phyloP scores from a whole-genome alignment of 805 yeast species.

The Saturnispora galanensis region DNA sequence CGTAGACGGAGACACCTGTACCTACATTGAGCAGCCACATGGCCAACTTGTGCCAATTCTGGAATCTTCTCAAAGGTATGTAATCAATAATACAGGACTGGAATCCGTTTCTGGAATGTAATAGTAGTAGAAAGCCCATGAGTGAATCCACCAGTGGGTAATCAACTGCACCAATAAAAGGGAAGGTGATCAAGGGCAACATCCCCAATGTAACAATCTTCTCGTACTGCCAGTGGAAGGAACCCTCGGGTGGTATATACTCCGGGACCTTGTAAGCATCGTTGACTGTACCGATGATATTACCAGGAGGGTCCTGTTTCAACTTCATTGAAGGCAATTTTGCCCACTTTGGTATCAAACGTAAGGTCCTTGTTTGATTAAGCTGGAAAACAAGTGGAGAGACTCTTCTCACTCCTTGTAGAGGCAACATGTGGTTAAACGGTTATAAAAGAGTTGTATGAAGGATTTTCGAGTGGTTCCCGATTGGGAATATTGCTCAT shows the following conservation, averaged over 20 bases:
- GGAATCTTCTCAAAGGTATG: constrained; percentile 80
- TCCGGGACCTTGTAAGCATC: constrained; percentile 72
- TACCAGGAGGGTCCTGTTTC: constrained; percentile 80
- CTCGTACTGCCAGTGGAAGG: constrained; percentile 92
- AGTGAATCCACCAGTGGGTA: constrained; percentile 65
- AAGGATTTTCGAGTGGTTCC: neutral
- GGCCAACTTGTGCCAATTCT: constrained; percentile 62
- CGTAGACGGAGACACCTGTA: constrained; percentile 59
- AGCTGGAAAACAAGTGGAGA: neutral
- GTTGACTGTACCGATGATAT: constrained; percentile 86
- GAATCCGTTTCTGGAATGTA: constrained; percentile 81
- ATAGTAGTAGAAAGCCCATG: constrained; percentile 53
- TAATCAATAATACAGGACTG: constrained; percentile 89
- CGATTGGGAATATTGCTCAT: neutral
- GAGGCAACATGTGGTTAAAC: neutral
- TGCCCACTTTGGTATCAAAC: constrained; percentile 19
- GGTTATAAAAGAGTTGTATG: too few species aligned
- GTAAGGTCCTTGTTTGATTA: constrained; percentile 10
- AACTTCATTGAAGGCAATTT: constrained; percentile 32
- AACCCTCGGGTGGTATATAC: constrained; percentile 60
- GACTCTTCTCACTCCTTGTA: too few species aligned
- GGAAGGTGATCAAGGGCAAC: constrained; percentile 68
- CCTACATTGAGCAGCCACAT: constrained; percentile 63
- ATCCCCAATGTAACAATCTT: constrained; percentile 57
- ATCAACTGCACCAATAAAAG: constrained; percentile 66